Conservation (phyloP, 1,284 basidiomycete genomes). For the Macrocystidia cucumis region DNA sequence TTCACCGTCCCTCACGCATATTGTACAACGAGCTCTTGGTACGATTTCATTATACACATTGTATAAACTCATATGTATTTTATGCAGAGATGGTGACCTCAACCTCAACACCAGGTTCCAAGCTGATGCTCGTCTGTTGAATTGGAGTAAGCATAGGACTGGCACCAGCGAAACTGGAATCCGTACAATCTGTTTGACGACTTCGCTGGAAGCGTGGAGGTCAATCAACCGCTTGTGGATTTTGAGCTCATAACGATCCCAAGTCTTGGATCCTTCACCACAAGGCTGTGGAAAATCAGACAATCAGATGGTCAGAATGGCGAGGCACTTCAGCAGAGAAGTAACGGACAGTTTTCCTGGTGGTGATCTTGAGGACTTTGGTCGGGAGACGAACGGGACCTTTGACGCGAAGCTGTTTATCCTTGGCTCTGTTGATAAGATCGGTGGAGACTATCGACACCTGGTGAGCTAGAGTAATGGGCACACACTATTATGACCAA, state of each 20-base stretch:
- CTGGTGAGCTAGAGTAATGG: neutral
- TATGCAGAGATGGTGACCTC: slow-evolving; percentile 93
- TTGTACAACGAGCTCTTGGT: too few relatives aligned
- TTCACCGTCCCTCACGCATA: too few relatives aligned
- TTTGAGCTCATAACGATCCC: slow-evolving; percentile 99
- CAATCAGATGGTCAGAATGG: slow-evolving; percentile 7
- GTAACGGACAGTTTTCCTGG: slow-evolving; percentile 85
- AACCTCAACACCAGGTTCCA: slow-evolving; percentile 99
- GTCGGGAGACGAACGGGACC: slow-evolving; percentile 99
- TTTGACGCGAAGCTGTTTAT: slow-evolving; percentile 99
- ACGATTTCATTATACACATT: too few relatives aligned
- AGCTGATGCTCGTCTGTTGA: slow-evolving; percentile 88
- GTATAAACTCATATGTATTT: too few relatives aligned
- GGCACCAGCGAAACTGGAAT: neutral
- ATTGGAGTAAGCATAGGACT: slow-evolving; percentile 5
- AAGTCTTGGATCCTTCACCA: slow-evolving; percentile 99
- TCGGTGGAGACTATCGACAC: slow-evolving; percentile 79
- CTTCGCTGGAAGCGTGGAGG: slow-evolving; percentile 96
- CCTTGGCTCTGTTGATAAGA: slow-evolving; percentile 98
- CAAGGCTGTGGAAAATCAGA: slow-evolving; percentile 65
- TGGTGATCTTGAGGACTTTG: slow-evolving; percentile 98
- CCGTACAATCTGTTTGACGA: slow-evolving; percentile 99
- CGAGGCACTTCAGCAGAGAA: neutral
- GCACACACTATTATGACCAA: slow-evolving; percentile 25
- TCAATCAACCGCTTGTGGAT: slow-evolving; percentile 99